phyloP scores from a whole-genome alignment of 2,329 filamentous ascomycete species.

The Epichloe sp. region DNA sequence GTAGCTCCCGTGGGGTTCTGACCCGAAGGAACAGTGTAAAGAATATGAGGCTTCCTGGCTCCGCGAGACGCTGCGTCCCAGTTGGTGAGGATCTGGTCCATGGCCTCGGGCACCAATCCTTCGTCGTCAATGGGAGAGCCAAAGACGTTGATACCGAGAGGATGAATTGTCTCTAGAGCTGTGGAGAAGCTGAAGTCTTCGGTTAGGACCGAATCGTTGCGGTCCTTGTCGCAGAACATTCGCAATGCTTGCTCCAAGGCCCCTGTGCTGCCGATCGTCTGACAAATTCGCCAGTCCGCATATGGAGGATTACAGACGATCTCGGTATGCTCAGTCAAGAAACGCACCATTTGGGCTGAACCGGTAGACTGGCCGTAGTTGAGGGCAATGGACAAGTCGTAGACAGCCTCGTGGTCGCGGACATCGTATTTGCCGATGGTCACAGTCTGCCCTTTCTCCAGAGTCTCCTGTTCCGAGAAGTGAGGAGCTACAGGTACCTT shows the following conservation, averaged over 20 bases:
- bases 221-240: constrained; percentile 58
- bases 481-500: constrained; percentile 56
- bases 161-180: constrained; percentile 43
- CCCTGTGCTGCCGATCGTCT: constrained; percentile 78
- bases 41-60: constrained; percentile 37
- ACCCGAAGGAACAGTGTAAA: constrained; percentile 57
- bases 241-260: constrained; percentile 73
- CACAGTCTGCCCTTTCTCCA: constrained; percentile 44
- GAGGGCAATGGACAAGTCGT: constrained; percentile 75
- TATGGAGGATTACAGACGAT: constrained; percentile 80
- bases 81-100: constrained; percentile 36
- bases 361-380: constrained; percentile 89
- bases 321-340: constrained; percentile 90
- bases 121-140: constrained; percentile 40
- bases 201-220: constrained; percentile 66
- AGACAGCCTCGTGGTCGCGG: constrained; percentile 36
- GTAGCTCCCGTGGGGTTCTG: constrained; percentile 89
- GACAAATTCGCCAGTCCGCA: constrained; percentile 73
- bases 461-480: constrained; percentile 58
- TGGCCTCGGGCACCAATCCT: constrained; percentile 35
- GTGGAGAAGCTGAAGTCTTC: constrained; percentile 89
- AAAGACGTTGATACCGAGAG: constrained; percentile 37
- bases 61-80: constrained; percentile 36
- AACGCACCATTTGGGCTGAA: constrained; percentile 75
- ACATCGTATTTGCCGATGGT: constrained; percentile 77